Evolutionary conservation across 2,329 filamentous ascomycete species (phyloP).

Genomic region (Hortaea sp.): DNA sequence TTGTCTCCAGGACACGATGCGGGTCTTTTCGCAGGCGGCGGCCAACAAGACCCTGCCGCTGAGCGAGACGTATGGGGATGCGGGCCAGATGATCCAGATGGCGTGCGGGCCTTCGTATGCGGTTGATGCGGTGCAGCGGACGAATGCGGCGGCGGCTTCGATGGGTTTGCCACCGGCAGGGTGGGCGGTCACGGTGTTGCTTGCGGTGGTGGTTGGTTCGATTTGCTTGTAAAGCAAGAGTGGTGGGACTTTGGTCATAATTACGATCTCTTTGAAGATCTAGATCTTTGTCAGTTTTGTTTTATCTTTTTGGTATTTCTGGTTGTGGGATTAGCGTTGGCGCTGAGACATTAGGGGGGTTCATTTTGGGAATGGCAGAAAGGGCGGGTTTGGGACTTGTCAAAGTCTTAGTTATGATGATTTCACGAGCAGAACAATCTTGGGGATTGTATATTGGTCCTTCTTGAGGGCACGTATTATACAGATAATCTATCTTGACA

Average conservation of each 20-base stretch:
- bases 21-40: slow-evolving; percentile 62
- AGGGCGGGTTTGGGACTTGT: no score
- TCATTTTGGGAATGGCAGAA: no score
- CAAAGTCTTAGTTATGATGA: no score
- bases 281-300: no score
- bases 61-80: slow-evolving; percentile 56
- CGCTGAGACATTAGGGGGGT: no score
- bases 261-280: no score
- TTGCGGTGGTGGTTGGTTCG: slow-evolving; percentile 3
- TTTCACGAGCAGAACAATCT: no score
- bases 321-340: no score
- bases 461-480: no score
- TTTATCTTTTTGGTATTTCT: no score
- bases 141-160: neutral
- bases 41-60: slow-evolving; percentile 57
- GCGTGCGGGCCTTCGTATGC: slow-evolving; percentile 46
- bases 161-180: neutral
- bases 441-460: no score
- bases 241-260: neutral
- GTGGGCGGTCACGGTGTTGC: neutral
- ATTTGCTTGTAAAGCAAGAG: neutral
- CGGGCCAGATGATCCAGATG: slow-evolving; percentile 64
- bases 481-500: no score
- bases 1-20: slow-evolving; percentile 75
- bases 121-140: slow-evolving; percentile 3